phyloP scores from a whole-genome alignment of 2,329 filamentous ascomycete genomes.

The Penicillium sp. region DNA sequence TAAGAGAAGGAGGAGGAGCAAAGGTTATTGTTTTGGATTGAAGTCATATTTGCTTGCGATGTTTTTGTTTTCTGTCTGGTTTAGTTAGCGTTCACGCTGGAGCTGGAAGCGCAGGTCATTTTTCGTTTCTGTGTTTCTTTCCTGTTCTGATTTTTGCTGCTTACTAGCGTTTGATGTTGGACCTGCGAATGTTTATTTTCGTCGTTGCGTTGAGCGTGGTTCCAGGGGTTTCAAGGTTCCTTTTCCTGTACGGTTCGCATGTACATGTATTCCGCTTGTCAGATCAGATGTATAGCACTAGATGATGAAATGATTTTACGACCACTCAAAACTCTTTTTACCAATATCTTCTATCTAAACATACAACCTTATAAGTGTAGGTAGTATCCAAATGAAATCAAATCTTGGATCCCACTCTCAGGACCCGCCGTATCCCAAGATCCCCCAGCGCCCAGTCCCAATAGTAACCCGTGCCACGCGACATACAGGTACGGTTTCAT shows the following conservation, averaged over 20 bases:
- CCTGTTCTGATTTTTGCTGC: neutral
- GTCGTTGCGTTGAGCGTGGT: neutral
- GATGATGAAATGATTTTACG: neutral
- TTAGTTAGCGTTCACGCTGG: neutral
- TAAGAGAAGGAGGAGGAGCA: neutral
- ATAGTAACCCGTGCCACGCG: constrained; percentile 8
- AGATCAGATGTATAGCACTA: neutral
- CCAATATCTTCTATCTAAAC: neutral
- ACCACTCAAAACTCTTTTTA: neutral
- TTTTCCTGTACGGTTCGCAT: neutral
- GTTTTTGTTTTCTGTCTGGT: neutral
- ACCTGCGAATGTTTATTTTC: neutral
- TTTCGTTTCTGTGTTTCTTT: neutral
- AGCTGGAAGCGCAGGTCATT: neutral
- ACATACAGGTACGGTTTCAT: neutral
- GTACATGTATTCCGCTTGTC: neutral
- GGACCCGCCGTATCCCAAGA: constrained; percentile 6
- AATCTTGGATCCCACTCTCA: neutral
- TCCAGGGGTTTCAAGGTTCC: neutral
- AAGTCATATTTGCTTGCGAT: neutral
- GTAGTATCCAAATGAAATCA: neutral
- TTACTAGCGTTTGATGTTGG: neutral
- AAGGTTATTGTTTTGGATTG: neutral
- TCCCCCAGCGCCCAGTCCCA: neutral
- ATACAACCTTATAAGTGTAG: too few relatives aligned